Percentiles rank a stretch among this genome's conserved stretches.
Evolutionary conservation across 2,329 filamentous ascomycete species (phyloP).

Genomic region (Dendrostoma leiphaemia): DNA sequence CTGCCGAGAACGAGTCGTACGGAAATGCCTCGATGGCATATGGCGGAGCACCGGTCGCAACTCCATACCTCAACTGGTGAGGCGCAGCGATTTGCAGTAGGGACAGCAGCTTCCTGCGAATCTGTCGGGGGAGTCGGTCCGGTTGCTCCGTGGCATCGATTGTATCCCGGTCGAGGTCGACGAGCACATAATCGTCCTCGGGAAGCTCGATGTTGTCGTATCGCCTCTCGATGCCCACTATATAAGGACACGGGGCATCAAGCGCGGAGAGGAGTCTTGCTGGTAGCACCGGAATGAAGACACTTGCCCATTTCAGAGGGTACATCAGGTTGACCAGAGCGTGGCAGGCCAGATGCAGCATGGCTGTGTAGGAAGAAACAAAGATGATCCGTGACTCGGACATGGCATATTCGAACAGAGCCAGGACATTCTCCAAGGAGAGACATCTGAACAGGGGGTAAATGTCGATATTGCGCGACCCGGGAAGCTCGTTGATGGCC

Average conservation of each 20-base stretch:
- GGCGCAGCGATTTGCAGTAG: conserved; percentile 87
- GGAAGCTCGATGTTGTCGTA: conserved; percentile 86
- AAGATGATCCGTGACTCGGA: conserved; percentile 95
- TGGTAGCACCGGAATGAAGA: conserved; percentile 89
- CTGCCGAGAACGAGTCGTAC: conserved; percentile 83
- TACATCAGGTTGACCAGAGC: conserved; percentile 85
- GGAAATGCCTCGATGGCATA: conserved; percentile 94
- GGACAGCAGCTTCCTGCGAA: conserved; percentile 84
- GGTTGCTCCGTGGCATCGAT: conserved; percentile 82
- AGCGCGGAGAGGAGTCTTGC: conserved; percentile 84
- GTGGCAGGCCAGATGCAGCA: conserved; percentile 90
- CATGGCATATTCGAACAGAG: conserved; percentile 89
- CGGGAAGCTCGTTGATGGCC: conserved; percentile 87
- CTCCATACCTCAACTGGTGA: conserved; percentile 82
- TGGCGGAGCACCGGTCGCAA: conserved; percentile 82
- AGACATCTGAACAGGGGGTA: conserved; percentile 90
- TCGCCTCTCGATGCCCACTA: conserved; percentile 89
- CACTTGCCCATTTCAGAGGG: conserved; percentile 87
- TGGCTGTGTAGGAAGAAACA: conserved; percentile 90
- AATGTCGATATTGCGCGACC: conserved; percentile 85
- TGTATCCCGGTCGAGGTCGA: conserved; percentile 87
- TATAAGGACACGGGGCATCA: conserved; percentile 94
- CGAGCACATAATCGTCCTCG: conserved; percentile 91
- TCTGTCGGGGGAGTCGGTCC: conserved; percentile 78
- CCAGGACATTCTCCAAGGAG: conserved; percentile 87